Evolutionary conservation across 441 rosid genomes (phyloP).

Genomic region (Erysimum pusillum): DNA sequence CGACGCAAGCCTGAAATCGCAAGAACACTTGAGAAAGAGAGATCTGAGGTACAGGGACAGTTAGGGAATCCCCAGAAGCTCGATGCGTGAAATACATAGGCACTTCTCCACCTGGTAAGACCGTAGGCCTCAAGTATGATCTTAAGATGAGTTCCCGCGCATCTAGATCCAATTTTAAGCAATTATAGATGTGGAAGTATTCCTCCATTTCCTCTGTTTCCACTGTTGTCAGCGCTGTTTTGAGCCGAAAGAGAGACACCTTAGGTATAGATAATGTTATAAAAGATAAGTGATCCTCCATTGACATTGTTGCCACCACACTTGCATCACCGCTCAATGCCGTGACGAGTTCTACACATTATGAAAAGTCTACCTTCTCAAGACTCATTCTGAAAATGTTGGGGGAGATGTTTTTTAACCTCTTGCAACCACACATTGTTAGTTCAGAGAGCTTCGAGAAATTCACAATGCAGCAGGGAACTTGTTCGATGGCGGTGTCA

Average conservation of each 20-base stretch:
- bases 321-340: neutral
- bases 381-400: slow-evolving; percentile 2
- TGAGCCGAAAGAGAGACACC: no score
- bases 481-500: slow-evolving; percentile 12
- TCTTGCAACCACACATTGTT: neutral
- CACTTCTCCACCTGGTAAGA: slow-evolving; percentile 31
- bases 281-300: no score
- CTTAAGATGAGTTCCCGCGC: slow-evolving; percentile 6
- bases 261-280: no score
- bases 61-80: neutral
- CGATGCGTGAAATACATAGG: slow-evolving; percentile 23
- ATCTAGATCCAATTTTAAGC: neutral
- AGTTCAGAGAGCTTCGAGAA: neutral
- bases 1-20: slow-evolving; percentile 20
- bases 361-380: neutral
- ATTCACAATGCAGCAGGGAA: slow-evolving; percentile 12
- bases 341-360: neutral
- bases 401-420: slow-evolving; percentile 3
- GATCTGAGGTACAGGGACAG: slow-evolving; percentile 15
- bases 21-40: neutral
- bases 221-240: no score
- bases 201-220: no score
- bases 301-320: neutral
- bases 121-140: neutral
- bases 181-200: neutral